Conservation (phyloP, 1,139 yeast genomes). For the Yamadazyma epiphylla region DNA sequence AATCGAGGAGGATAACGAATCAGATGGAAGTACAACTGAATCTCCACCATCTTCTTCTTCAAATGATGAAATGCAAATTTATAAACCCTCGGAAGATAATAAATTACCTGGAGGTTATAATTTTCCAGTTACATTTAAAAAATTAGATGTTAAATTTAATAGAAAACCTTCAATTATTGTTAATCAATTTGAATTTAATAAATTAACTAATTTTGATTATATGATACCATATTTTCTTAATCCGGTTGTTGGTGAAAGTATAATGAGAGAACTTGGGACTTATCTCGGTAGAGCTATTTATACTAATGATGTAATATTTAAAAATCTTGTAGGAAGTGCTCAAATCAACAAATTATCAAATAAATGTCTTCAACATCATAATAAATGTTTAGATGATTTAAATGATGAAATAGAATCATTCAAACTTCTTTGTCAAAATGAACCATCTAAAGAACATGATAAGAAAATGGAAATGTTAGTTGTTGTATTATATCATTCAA, state of each 20-base stretch:
- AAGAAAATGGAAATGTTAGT: constrained; percentile 10
- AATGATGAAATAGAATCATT: constrained; percentile 5
- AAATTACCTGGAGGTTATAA: neutral
- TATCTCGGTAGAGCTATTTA: constrained; percentile 13
- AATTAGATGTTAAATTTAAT: neutral
- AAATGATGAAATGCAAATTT: neutral
- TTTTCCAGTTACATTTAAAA: neutral
- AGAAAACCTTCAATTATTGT: neutral
- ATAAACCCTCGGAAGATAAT: too few species aligned
- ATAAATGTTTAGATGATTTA: constrained; percentile 11
- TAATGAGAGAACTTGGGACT: constrained; percentile 3
- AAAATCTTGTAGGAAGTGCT: neutral
- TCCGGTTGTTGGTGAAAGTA: neutral
- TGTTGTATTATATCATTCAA: constrained; percentile 15
- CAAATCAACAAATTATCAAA: constrained; percentile 5
- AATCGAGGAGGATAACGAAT: constrained; percentile 11
- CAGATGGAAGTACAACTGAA: neutral
- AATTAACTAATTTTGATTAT: neutral
- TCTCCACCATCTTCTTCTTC: neutral
- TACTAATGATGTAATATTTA: neutral
- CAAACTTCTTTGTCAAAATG: constrained; percentile 1
- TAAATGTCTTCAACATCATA: constrained; percentile 16
- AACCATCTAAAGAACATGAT: constrained; percentile 7
- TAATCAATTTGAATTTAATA: neutral
- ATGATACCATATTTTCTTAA: neutral